phyloP scores from a whole-genome alignment of 1,284 basidiomycete species.

The Meira nashicola region DNA sequence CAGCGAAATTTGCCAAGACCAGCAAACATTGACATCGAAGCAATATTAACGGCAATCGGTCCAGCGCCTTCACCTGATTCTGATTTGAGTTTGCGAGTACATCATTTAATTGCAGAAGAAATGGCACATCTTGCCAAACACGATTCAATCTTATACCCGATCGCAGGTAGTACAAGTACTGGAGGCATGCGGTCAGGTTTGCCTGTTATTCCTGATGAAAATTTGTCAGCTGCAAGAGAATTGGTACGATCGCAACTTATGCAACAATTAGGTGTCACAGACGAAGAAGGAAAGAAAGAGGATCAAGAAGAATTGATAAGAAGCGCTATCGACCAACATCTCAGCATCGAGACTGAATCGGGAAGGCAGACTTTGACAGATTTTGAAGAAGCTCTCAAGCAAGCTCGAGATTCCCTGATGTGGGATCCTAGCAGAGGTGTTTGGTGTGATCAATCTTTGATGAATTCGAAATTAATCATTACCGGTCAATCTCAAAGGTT shows the following conservation, averaged over 20 bases:
- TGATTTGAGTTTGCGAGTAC: slow-evolving; percentile 56
- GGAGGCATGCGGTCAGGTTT: slow-evolving; percentile 60
- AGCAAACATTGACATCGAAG: slow-evolving; percentile 69
- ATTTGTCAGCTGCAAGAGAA: slow-evolving; percentile 67
- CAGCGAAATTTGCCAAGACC: slow-evolving; percentile 81
- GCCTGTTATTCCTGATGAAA: slow-evolving; percentile 68
- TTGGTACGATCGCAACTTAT: slow-evolving; percentile 68
- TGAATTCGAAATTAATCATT: slow-evolving; percentile 63
- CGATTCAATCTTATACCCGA: slow-evolving; percentile 79
- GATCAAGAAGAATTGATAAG: slow-evolving; percentile 73
- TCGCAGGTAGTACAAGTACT: slow-evolving; percentile 74
- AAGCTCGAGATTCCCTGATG: slow-evolving; percentile 57
- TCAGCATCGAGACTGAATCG: slow-evolving; percentile 33
- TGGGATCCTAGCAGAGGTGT: slow-evolving; percentile 62
- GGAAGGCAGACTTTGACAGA: slow-evolving; percentile 66
- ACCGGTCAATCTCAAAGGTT: slow-evolving; percentile 66
- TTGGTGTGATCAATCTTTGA: slow-evolving; percentile 66
- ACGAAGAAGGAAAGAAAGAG: slow-evolving; percentile 71
- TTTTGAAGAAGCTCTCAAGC: slow-evolving; percentile 56
- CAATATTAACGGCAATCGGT: slow-evolving; percentile 58
- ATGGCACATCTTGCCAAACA: slow-evolving; percentile 75
- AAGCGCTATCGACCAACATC: slow-evolving; percentile 16
- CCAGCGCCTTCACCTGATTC: slow-evolving; percentile 47
- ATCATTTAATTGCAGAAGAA: slow-evolving; percentile 71
- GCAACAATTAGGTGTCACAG: slow-evolving; percentile 60